Evolutionary conservation across 108 stramenopile species (phyloP).

Genomic region (Cyclotella kingstonii): DNA sequence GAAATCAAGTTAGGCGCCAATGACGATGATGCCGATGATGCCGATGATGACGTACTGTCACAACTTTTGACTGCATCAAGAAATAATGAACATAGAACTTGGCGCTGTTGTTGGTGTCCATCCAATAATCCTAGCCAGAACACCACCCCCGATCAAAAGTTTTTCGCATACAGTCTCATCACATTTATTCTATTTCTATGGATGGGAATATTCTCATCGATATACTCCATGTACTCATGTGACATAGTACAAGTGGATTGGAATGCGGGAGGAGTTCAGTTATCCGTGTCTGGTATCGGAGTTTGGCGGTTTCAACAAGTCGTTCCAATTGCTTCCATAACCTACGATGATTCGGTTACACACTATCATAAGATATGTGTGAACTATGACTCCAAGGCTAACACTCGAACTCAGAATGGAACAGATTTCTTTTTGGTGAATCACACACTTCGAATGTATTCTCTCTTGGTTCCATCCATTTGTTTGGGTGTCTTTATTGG

Average conservation of each 20-base stretch:
- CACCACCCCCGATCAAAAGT: neutral
- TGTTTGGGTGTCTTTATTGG: constrained; percentile 11
- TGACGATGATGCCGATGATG: neutral
- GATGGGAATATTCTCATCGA: constrained; percentile 15
- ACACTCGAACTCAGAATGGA: too few relatives aligned
- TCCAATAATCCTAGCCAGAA: too few relatives aligned
- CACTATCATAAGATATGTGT: too few relatives aligned
- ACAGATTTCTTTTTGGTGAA: constrained; percentile 21
- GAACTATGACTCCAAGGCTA: too few relatives aligned
- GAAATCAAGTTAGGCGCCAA: neutral
- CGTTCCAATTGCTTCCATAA: neutral
- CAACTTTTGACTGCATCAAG: neutral
- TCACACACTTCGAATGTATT: constrained; percentile 7
- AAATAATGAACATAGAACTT: neutral
- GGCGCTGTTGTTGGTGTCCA: neutral
- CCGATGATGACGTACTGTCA: neutral
- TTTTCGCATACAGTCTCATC: neutral
- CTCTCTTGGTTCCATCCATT: constrained; percentile 10
- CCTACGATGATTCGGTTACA: too few relatives aligned
- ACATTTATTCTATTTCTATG: constrained; percentile 1
- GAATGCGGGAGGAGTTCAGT: constrained; percentile 11
- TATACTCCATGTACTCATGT: constrained; percentile 20
- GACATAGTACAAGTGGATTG: constrained; percentile 17
- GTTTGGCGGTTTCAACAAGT: constrained; percentile 20
- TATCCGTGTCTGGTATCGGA: constrained; percentile 25